Evolutionary conservation across 1,284 basidiomycete genomes (phyloP).

Genomic region (Ustilago lituana): DNA sequence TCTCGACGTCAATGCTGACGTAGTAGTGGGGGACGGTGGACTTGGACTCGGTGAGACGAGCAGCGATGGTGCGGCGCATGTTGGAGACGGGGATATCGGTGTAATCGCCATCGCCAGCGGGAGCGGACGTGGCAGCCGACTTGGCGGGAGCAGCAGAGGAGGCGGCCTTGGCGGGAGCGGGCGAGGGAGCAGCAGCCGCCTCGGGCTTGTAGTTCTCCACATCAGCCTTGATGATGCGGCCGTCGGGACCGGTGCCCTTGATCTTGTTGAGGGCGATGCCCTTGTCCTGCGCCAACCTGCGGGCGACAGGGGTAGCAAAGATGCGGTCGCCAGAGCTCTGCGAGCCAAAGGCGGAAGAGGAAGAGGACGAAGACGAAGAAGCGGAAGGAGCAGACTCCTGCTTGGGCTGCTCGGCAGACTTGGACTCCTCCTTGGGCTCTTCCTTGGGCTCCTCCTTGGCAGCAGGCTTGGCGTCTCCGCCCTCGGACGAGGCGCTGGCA

Average conservation of each 20-base stretch:
- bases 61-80: slow-evolving; percentile 93
- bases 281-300: slow-evolving; percentile 93
- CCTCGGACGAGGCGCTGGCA: slow-evolving; percentile 69
- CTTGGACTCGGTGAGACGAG: slow-evolving; percentile 90
- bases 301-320: slow-evolving; percentile 93
- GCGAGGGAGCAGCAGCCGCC: slow-evolving; percentile 42
- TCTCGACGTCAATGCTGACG: slow-evolving; percentile 91
- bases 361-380: slow-evolving; percentile 22
- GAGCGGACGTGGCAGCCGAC: slow-evolving; percentile 31
- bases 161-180: slow-evolving; percentile 29
- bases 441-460: slow-evolving; percentile 50
- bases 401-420: slow-evolving; percentile 52
- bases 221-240: slow-evolving; percentile 92
- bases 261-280: slow-evolving; percentile 90
- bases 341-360: slow-evolving; percentile 44
- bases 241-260: slow-evolving; percentile 92
- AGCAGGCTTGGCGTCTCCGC: slow-evolving; percentile 63
- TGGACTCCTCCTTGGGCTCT: slow-evolving; percentile 29
- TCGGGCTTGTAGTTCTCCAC: slow-evolving; percentile 80
- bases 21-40: slow-evolving; percentile 97
- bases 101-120: slow-evolving; percentile 74
- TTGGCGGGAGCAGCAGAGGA: slow-evolving; percentile 38
- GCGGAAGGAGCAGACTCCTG: slow-evolving; percentile 43
- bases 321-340: slow-evolving; percentile 70
- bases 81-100: slow-evolving; percentile 89